Evolutionary conservation across 139 green algal species (phyloP).

Genomic region (Trebouxia sp.): DNA sequence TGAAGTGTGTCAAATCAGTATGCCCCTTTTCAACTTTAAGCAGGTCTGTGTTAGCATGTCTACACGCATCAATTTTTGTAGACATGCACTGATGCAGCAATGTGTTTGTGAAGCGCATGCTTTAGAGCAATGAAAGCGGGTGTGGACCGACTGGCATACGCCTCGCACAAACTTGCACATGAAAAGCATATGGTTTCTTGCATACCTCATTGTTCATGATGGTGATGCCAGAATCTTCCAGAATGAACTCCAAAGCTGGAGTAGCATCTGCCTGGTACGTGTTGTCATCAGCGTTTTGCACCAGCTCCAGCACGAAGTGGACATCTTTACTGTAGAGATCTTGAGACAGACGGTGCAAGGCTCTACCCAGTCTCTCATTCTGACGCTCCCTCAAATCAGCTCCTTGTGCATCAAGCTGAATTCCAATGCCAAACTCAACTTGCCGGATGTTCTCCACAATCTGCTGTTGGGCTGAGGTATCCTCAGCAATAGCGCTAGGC

Average conservation of each 20-base stretch:
- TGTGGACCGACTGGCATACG: neutral
- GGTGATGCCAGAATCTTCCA: neutral
- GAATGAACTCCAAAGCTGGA: slow-evolving; percentile 9
- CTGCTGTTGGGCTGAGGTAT: neutral
- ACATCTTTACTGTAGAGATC: slow-evolving; percentile 9
- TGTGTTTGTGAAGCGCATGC: neutral
- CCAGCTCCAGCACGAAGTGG: slow-evolving; percentile 22
- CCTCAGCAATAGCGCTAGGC: neutral
- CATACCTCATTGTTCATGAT: slow-evolving; percentile 18
- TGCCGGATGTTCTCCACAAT: neutral
- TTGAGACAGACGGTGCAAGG: slow-evolving; percentile 14
- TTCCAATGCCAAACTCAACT: slow-evolving; percentile 11
- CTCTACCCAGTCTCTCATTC: neutral
- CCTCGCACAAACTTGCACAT: neutral
- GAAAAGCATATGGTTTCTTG: neutral
- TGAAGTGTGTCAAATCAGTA: too few species aligned
- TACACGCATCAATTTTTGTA: too few species aligned
- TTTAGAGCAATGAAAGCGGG: too few species aligned
- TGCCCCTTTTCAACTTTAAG: too few species aligned
- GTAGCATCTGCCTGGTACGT: neutral
- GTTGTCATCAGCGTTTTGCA: slow-evolving; percentile 24
- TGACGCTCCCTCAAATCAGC: neutral
- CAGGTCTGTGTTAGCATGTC: too few species aligned
- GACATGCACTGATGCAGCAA: neutral
- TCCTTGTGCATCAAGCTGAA: neutral